These are phyloP conservation scores for Arachnomyces sp. DNA, from an alignment of 2,329 filamentous ascomycete species.

Conservation along the genomic window DNA sequence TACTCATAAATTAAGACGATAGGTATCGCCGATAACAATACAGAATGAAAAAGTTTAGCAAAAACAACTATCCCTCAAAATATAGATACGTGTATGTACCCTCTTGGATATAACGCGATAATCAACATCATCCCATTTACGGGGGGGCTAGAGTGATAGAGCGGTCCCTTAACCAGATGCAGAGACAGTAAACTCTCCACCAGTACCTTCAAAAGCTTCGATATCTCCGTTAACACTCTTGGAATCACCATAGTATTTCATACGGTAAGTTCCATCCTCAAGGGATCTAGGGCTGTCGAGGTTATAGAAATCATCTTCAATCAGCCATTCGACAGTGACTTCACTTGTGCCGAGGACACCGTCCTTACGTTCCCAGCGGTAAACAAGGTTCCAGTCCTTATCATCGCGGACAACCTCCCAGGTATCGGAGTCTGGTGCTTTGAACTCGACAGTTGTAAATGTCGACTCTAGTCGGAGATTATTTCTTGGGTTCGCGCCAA, in stretches of 20 bases:
- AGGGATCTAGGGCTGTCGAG: conserved; percentile 26
- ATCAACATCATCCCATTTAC: too few species aligned
- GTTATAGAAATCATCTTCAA: conserved; percentile 47
- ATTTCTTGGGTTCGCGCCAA: conserved; percentile 84
- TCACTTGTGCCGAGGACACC: conserved; percentile 65
- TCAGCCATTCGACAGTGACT: conserved; percentile 73
- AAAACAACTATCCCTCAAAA: too few species aligned
- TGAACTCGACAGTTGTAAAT: conserved; percentile 66
- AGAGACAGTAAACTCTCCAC: conserved; percentile 37
- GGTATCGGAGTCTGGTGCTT: conserved; percentile 31
- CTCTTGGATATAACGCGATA: too few species aligned
- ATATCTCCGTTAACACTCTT: conserved; percentile 59
- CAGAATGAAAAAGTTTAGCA: too few species aligned
- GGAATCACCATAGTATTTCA: conserved; percentile 77
- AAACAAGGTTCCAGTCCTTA: conserved; percentile 74
- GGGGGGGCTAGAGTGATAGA: too few species aligned
- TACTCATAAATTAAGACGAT: too few species aligned
- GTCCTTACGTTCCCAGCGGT: conserved; percentile 67
- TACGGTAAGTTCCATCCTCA: conserved; percentile 58
- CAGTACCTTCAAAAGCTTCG: conserved; percentile 60
- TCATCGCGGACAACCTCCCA: conserved; percentile 68
- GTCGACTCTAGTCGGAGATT: conserved; percentile 71
- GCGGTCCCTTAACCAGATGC: conserved; percentile 1
- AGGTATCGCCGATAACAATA: too few species aligned
- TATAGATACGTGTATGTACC: too few species aligned